Evolutionary conservation across 2,329 filamentous ascomycete genomes (phyloP).

Genomic region (Aspergillus fumigatiaffinis): DNA sequence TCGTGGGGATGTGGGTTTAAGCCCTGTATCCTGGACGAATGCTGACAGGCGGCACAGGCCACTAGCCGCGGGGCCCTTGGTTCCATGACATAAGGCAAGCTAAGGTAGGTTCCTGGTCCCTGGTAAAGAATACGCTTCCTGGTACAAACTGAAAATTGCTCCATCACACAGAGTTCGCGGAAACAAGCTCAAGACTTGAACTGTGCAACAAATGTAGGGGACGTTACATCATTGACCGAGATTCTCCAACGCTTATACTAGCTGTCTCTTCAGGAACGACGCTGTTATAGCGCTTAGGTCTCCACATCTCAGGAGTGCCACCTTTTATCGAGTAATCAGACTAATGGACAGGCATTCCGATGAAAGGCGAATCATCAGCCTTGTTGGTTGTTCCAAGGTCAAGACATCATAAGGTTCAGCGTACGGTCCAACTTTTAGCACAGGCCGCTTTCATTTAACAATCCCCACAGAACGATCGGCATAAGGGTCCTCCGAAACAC

Average conservation of each 20-base stretch:
- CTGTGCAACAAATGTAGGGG: neutral
- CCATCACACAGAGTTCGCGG: neutral
- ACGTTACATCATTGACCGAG: neutral
- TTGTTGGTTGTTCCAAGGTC: neutral
- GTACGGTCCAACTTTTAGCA: neutral
- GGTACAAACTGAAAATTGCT: neutral
- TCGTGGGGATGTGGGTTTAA: constrained; percentile 22
- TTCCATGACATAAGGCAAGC: neutral
- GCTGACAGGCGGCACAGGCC: constrained; percentile 9
- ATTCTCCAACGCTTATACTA: neutral
- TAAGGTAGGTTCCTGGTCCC: too few relatives aligned
- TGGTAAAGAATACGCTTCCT: too few relatives aligned
- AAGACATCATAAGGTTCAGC: neutral
- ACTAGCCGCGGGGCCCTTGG: constrained; percentile 4
- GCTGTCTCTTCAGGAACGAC: neutral
- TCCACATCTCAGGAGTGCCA: too few relatives aligned
- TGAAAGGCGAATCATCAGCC: neutral
- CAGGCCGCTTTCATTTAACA: neutral
- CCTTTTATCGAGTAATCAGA: neutral
- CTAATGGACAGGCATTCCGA: neutral
- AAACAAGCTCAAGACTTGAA: neutral
- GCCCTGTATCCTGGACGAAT: constrained; percentile 11
- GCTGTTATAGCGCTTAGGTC: too few relatives aligned
- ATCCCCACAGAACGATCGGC: constrained; percentile 7
- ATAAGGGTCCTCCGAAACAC: constrained; percentile 8